These are phyloP conservation scores for Metschnikowia bowlesiae DNA, from an alignment of 805 yeast species.

Conservation along the genomic window DNA sequence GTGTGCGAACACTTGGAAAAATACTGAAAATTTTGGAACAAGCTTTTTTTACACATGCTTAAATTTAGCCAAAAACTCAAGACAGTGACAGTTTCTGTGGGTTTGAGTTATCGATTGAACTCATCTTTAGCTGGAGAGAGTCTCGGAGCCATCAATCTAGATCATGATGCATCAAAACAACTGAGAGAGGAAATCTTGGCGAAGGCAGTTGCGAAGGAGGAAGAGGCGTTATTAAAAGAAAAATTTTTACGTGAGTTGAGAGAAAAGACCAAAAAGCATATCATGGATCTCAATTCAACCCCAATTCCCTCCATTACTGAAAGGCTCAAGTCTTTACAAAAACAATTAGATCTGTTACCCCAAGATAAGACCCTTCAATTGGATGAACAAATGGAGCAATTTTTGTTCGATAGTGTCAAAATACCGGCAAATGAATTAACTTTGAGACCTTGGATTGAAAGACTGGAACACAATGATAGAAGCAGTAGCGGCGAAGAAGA, in stretches of 20 bases:
- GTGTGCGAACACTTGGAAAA: constrained; percentile 3
- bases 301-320: constrained; percentile 29
- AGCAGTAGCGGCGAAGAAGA: constrained; percentile 6
- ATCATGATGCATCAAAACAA: constrained; percentile 15
- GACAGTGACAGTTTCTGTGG: background rate
- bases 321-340: constrained; percentile 28
- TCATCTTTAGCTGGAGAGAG: constrained; percentile 1
- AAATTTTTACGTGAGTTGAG: constrained; percentile 33
- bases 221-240: constrained; percentile 33
- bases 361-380: constrained; percentile 34
- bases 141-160: background rate
- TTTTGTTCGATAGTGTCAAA: constrained; percentile 29
- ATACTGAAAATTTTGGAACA: background rate
- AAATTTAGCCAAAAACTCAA: background rate
- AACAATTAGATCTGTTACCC: constrained; percentile 26
- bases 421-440: constrained; percentile 27
- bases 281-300: constrained; percentile 31
- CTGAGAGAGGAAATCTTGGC: constrained; percentile 39
- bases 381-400: constrained; percentile 39
- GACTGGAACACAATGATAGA: background rate
- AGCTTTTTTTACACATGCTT: background rate
- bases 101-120: background rate
- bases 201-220: constrained; percentile 41
- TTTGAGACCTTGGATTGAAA: constrained; percentile 33
- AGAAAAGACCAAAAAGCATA: constrained; percentile 22